phyloP scores from a whole-genome alignment of 805 yeast species.

The Ogataea saltuana region DNA sequence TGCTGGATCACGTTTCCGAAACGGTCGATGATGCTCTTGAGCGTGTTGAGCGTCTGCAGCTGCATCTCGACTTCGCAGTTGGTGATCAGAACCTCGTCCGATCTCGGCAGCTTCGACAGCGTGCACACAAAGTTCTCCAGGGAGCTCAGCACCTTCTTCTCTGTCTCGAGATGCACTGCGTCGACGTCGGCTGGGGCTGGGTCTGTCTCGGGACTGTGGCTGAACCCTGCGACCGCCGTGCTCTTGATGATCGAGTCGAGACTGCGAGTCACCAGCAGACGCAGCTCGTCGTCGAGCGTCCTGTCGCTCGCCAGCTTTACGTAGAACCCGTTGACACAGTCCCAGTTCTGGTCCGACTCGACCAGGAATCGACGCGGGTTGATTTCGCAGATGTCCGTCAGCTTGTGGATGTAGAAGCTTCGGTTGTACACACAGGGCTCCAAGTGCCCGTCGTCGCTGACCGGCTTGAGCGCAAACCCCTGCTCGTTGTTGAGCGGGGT shows the following conservation, averaged over 20 bases:
- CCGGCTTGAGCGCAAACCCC: conserved; percentile 23
- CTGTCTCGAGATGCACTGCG: conserved; percentile 36
- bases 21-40: conserved; percentile 74
- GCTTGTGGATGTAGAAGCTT: conserved; percentile 52
- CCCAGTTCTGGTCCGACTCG: conserved; percentile 48
- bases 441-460: conserved; percentile 18
- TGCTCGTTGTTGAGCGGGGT: conserved; percentile 9
- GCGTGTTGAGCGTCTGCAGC: conserved; percentile 57
- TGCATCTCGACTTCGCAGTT: conserved; percentile 70
- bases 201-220: conserved; percentile 9
- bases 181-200: conserved; percentile 4
- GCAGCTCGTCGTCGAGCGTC: conserved; percentile 40
- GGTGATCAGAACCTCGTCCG: conserved; percentile 46
- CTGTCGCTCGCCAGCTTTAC: conserved; percentile 48
- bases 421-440: conserved; percentile 55
- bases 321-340: conserved; percentile 45
- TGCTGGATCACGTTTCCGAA: conserved; percentile 60
- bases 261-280: conserved; percentile 50
- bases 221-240: conserved; percentile 44
- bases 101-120: conserved; percentile 39
- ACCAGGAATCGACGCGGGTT: conserved; percentile 54
- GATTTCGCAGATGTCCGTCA: conserved; percentile 52
- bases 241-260: conserved; percentile 52
- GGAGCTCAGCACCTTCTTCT: conserved; percentile 49
- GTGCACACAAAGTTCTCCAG: conserved; percentile 46